Evolutionary conservation across 371 early-diverging fungal genomes (phyloP), one percentile per base, ranked within the genome.

Genomic region (Mortierella sp.): DNA sequence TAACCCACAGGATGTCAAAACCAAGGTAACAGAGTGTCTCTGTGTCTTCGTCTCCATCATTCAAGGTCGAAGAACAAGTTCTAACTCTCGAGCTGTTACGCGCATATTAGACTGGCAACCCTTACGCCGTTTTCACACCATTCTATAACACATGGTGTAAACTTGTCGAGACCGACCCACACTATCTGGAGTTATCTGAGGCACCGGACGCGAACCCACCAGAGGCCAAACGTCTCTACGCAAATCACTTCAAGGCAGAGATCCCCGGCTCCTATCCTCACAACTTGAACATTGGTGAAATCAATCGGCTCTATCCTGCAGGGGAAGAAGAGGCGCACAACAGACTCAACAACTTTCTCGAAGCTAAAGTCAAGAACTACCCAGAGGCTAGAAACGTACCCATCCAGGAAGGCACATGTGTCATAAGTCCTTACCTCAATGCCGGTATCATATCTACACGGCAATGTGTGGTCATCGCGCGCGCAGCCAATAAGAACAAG

Each of bases 391-490:
- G 84, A 10, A 71, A 82, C 34, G 38, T 60, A 2, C 80, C 80
- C 1, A 12, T 49, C 10, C 52, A 70, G 23, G 51, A 64, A 3
- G 81, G 78, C 8, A 71, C 73, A 7, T 71, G 76, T 47, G 30
- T 54, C 2, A 52, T 83, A 7, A 79, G 80, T 10, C 78, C 80
- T 1, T 81, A 83, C 47, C 54, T 83, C 10, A 61, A 62, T 19
- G 46, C 66, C 1, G 91, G 91, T 7, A 63, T 85, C 1, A 64
- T 89, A 10, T 80, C 87, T 3, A 57, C 81, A 2, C 80, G 83
- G 5, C 78, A 78, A 24, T 87, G 87, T 67, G 24, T 89, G 1
- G 59, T 50, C 0, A 58, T 57, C 14, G 90, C 87, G 0, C 51
- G 74, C 12, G 57, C 30, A 0, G 74, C 78, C 30, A 88, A 89